Conservation (phyloP, 2,329 filamentous ascomycete genomes). For the Scedosporium minutisporum region DNA sequence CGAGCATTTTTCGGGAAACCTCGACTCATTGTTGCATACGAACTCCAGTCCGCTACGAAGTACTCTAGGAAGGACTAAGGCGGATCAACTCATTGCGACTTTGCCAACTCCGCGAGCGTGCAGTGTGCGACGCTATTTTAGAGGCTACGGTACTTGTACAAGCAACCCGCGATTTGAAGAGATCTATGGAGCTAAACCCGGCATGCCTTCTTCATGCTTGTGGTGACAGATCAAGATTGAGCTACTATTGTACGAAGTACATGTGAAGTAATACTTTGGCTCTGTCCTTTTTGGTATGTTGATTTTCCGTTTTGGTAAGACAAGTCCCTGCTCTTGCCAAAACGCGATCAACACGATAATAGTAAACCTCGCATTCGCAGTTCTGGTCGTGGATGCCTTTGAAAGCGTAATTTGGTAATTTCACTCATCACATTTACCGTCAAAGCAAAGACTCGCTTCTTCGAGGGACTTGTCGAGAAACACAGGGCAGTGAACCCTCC, state of each 20-base stretch:
- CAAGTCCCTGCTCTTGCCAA: background rate
- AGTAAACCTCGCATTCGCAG: too few species aligned
- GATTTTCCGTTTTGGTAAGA: too few species aligned
- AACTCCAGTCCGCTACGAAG: background rate
- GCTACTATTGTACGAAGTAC: too few species aligned
- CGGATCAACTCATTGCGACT: background rate
- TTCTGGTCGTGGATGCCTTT: background rate
- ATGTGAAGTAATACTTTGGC: too few species aligned
- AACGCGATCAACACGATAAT: background rate
- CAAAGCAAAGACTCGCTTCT: background rate
- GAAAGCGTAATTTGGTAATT: background rate
- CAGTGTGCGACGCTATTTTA: too few species aligned
- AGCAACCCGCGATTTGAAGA: too few species aligned
- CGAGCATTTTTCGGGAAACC: background rate
- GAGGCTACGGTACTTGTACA: too few species aligned
- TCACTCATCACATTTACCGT: background rate
- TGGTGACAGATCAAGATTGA: too few species aligned
- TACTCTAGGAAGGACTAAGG: background rate
- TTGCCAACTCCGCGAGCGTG: background rate
- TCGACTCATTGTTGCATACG: background rate
- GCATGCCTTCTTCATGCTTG: too few species aligned
- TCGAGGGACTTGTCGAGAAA: background rate
- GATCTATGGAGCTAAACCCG: too few species aligned
- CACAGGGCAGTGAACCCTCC: background rate
- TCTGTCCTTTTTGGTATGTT: too few species aligned